Base-by-base conservation (phyloP, 495 filamentous ascomycete species). In the Xylaria bambusicola region DNA sequence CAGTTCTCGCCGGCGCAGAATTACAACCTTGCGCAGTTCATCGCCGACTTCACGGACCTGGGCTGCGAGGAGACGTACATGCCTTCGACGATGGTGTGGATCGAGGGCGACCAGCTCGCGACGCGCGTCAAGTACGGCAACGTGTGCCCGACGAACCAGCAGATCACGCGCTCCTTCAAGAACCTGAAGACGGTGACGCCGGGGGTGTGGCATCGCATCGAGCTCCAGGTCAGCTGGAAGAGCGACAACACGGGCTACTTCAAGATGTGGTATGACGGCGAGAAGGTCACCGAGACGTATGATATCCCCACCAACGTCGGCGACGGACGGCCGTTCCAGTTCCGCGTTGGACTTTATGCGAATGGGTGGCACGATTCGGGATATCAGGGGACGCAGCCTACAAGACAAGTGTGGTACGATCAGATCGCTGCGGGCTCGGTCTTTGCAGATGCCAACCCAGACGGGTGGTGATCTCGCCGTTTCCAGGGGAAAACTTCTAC, bases 11-110 rank as follows among this genome's bases (percentile, higher is more conserved):
- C 75, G 20, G 70, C 73, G 0, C 80, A 84, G 64, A 69, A 61
- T 24, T 85, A 77, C 67, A 82, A 83, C 62, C 55, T 84, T 44
- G 80, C 76, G 0, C 82, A 85, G 59, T 85, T 83, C 68, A 85
- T 85, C 62, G 79, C 79, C 55, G 72, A 82, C 59, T 82, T 83
- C 63, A 64, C 63, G 1, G 73, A 78, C 55, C 70, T 74, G 3
- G 69, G 71, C 23, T 82, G 81, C 53, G 48, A 33, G 13, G 81
- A 83, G 46, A 73, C 74, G 35, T 85, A 65, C 54, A 82, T 82
- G 79, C 82, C 82, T 0, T 73, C 72, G 17, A 78, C 71, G 35
- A 82, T 85, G 82, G 66, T 85, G 26, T 82, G 77, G 75, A 47
- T 83, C 38, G 64, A 67, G 12, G 80, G 79, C 0, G 62, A 77